phyloP scores from a whole-genome alignment of 495 filamentous ascomycete species.

The Paragyromitra xinjiangensis region DNA sequence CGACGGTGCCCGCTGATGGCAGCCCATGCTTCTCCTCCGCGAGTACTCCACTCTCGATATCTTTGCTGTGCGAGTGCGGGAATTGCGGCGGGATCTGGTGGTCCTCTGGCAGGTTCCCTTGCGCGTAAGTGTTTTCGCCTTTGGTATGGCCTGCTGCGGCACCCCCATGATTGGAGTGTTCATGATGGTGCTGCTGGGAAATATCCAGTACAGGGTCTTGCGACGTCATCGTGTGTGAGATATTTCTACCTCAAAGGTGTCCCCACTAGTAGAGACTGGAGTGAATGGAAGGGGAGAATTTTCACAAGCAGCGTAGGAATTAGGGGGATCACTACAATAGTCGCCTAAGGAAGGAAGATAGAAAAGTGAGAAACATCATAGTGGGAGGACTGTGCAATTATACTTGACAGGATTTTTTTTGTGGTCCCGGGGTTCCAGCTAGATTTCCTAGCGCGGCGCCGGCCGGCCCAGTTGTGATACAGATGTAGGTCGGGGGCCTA shows the following conservation, averaged over 20 bases:
- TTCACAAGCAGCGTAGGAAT: neutral
- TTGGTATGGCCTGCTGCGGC: neutral
- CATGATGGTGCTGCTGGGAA: slow-evolving; percentile 60
- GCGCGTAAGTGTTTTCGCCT: slow-evolving; percentile 13
- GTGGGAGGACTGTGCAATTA: slow-evolving; percentile 5
- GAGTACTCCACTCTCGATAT: slow-evolving; percentile 46
- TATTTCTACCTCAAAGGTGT: neutral
- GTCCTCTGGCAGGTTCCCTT: slow-evolving; percentile 53
- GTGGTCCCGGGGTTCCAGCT: neutral
- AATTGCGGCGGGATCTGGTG: slow-evolving; percentile 22
- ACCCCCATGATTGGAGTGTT: slow-evolving; percentile 38
- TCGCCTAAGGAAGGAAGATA: neutral
- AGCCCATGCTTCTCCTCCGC: slow-evolving; percentile 7
- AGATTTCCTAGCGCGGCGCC: slow-evolving; percentile 26
- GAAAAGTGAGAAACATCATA: neutral
- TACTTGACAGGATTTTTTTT: slow-evolving; percentile 4
- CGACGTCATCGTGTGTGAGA: slow-evolving; percentile 13
- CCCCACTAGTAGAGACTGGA: slow-evolving; percentile 40
- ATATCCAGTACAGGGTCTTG: slow-evolving; percentile 58
- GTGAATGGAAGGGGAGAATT: neutral
- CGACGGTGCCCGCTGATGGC: neutral
- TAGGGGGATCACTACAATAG: neutral
- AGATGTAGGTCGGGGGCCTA: neutral
- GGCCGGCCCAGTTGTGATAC: slow-evolving; percentile 20
- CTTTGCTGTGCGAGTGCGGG: slow-evolving; percentile 35